A percentile compares a stretch with the other conserved stretches of the same genome.
These are phyloP conservation scores for Bauhinia variegata DNA, from an alignment of 306 rosid genomes.

Conservation along the genomic window DNA sequence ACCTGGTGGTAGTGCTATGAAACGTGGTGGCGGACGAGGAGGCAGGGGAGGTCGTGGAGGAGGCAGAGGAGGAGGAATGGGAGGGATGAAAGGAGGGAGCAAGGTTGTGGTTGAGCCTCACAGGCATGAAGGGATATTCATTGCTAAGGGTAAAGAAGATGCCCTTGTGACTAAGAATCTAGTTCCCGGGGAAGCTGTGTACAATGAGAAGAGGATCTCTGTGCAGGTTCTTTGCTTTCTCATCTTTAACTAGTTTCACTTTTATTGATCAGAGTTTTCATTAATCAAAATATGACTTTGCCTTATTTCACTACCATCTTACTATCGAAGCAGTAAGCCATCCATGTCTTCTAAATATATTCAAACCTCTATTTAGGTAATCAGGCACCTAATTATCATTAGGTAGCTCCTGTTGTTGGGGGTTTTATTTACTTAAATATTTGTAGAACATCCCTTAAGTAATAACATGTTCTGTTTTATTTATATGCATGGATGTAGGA, in stretches of 20 bases:
- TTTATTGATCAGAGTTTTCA: neutral
- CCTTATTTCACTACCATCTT: too few relatives aligned
- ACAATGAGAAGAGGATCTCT: slow-evolving; percentile 79
- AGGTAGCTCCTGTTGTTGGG: neutral
- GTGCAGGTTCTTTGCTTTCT: slow-evolving; percentile 64
- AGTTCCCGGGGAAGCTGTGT: slow-evolving; percentile 91
- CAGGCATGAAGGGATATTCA: slow-evolving; percentile 83
- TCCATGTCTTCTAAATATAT: too few relatives aligned
- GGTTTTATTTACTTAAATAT: neutral
- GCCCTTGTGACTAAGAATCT: slow-evolving; percentile 89
- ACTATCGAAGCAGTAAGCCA: too few relatives aligned
- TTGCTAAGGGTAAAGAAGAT: slow-evolving; percentile 89
- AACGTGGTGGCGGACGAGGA: slow-evolving; percentile 14
- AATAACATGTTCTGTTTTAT: too few relatives aligned
- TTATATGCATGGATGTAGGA: neutral
- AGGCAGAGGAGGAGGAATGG: neutral
- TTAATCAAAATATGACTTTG: too few relatives aligned
- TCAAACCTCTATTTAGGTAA: too few relatives aligned
- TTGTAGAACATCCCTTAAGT: too few relatives aligned
- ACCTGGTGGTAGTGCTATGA: slow-evolving; percentile 17
- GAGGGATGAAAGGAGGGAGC: slow-evolving; percentile 57
- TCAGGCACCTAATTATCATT: neutral
- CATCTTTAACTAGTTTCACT: neutral
- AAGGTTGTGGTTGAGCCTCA: slow-evolving; percentile 55
- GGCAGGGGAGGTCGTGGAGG: slow-evolving; percentile 30